These are phyloP conservation scores for Suillus weaverae DNA, from an alignment of 768 basidiomycete genomes.

Conservation along the genomic window DNA sequence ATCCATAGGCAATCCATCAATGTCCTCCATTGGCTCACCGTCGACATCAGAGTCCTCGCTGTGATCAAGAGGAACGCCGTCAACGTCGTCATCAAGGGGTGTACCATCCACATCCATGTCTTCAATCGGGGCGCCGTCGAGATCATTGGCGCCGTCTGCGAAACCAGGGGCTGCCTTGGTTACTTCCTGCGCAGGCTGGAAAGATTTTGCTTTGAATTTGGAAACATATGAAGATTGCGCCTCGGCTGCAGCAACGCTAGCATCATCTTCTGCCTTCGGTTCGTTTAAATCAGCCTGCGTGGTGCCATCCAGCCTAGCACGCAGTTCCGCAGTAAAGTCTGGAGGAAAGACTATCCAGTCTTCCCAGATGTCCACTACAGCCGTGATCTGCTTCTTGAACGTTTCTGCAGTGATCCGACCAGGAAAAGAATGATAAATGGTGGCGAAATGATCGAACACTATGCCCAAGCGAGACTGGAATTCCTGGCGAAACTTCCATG, in stretches of 20 bases:
- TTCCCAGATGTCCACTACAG: slow-evolving; percentile 95
- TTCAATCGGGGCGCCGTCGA: slow-evolving; percentile 55
- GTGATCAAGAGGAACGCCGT: slow-evolving; percentile 39
- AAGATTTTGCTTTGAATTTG: slow-evolving; percentile 76
- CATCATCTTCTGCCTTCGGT: slow-evolving; percentile 27
- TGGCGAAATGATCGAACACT: slow-evolving; percentile 94
- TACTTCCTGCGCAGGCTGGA: slow-evolving; percentile 63
- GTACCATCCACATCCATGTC: slow-evolving; percentile 44
- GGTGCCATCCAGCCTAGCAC: slow-evolving; percentile 71
- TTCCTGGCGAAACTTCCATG: slow-evolving; percentile 96
- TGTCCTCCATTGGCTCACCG: slow-evolving; percentile 31
- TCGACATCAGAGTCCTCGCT: slow-evolving; percentile 21
- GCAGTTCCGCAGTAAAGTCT: slow-evolving; percentile 75
- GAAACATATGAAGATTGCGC: slow-evolving; percentile 43
- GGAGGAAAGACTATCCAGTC: slow-evolving; percentile 97
- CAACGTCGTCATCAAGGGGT: slow-evolving; percentile 38
- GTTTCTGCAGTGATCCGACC: slow-evolving; percentile 95
- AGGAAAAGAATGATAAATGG: slow-evolving; percentile 93
- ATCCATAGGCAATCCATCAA: slow-evolving; percentile 43
- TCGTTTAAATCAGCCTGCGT: slow-evolving; percentile 29
- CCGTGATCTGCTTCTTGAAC: slow-evolving; percentile 90
- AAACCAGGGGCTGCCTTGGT: slow-evolving; percentile 24
- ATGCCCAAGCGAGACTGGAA: slow-evolving; percentile 90
- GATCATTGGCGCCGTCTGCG: slow-evolving; percentile 43
- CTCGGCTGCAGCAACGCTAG: slow-evolving; percentile 18